Percentiles rank a stretch among this genome's conserved stretches.
Evolutionary conservation across 352 stramenopile species (phyloP).

Genomic region (Hyaloperonospora brassicae): DNA sequence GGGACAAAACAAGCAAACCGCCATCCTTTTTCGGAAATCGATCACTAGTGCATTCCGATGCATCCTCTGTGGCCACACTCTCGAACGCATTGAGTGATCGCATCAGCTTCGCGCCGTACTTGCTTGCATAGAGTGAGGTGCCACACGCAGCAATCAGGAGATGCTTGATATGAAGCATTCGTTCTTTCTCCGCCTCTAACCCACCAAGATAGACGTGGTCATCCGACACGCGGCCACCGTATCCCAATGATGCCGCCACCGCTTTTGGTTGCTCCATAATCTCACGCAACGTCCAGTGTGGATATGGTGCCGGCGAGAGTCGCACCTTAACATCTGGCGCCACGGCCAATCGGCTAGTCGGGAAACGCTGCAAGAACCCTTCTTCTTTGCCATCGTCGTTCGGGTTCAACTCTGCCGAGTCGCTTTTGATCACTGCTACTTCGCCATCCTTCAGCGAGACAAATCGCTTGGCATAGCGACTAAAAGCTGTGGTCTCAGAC

Average conservation of each 20-base stretch:
- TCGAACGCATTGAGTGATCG: constrained; percentile 93
- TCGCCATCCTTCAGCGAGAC: constrained; percentile 95
- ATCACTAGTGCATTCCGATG: constrained; percentile 85
- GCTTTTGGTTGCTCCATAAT: constrained; percentile 95
- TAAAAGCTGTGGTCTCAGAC: constrained; percentile 92
- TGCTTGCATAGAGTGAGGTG: constrained; percentile 91
- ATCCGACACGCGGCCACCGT: constrained; percentile 90
- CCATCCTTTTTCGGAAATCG: constrained; percentile 84
- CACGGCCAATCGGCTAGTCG: constrained; percentile 83
- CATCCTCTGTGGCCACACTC: constrained; percentile 87
- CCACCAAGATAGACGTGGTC: constrained; percentile 92
- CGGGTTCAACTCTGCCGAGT: constrained; percentile 90
- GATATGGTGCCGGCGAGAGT: constrained; percentile 89
- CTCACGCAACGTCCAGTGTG: constrained; percentile 95
- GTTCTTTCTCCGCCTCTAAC: constrained; percentile 87
- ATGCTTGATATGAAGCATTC: constrained; percentile 89
- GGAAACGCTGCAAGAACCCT: constrained; percentile 75
- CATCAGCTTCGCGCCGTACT: constrained; percentile 96
- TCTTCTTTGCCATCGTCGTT: constrained; percentile 67
- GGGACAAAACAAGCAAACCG: constrained; percentile 93
- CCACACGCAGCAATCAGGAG: constrained; percentile 93
- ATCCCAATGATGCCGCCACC: constrained; percentile 90
- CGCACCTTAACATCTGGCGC: constrained; percentile 92
- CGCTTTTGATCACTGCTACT: constrained; percentile 91
- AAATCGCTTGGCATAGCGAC: constrained; percentile 95